Percentiles rank a stretch among this genome's conserved stretches.
Evolutionary conservation across 352 stramenopile species (phyloP).

Genomic region (Globisporangium cylindrosporum): DNA sequence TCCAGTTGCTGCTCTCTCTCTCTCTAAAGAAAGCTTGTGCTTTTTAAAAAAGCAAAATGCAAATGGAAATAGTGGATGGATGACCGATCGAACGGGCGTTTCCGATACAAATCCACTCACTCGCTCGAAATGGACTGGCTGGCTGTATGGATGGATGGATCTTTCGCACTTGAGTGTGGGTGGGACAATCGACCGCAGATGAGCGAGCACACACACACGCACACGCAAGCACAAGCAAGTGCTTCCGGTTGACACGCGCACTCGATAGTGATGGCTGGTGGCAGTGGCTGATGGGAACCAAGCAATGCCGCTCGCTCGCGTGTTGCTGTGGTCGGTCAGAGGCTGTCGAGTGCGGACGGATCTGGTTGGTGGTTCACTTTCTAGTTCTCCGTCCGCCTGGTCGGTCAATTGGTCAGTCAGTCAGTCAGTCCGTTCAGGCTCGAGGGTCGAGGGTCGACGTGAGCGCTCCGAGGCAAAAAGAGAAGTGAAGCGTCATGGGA

Average conservation of each 20-base stretch:
- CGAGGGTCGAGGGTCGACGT: neutral
- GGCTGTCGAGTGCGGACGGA: neutral
- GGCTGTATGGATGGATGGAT: neutral
- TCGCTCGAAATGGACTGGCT: neutral
- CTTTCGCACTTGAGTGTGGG: neutral
- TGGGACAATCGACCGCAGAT: neutral
- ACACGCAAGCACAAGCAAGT: neutral
- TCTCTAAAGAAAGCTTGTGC: neutral
- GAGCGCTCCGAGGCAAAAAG: constrained; percentile 13
- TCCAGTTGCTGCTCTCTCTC: too few relatives aligned
- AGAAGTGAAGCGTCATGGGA: constrained; percentile 18
- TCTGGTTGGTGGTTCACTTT: neutral
- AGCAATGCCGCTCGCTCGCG: neutral
- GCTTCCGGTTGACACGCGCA: neutral
- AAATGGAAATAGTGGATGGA: neutral
- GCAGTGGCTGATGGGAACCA: too few relatives aligned
- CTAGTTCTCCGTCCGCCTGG: too few relatives aligned
- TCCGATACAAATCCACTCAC: neutral
- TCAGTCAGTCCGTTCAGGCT: too few relatives aligned
- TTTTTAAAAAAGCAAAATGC: neutral
- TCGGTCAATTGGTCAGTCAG: too few relatives aligned
- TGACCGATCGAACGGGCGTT: neutral
- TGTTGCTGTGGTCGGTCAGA: neutral
- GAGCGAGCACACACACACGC: neutral
- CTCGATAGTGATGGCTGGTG: neutral